Base-by-base conservation (phyloP, 495 filamentous ascomycete species). In the Viridothelium virens region DNA sequence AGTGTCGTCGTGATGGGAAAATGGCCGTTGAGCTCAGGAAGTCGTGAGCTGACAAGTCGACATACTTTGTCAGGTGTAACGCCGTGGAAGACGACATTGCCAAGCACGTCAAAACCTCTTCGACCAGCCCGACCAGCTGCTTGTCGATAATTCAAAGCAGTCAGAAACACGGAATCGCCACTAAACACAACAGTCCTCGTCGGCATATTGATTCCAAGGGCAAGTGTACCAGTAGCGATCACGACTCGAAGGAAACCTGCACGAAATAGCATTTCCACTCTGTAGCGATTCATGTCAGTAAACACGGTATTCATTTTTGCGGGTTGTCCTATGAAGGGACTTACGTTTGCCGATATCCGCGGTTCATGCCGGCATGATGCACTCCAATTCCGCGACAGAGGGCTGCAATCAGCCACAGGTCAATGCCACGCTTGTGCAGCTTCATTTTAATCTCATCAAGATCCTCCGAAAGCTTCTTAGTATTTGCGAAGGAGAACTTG, bases 161-260 rank as follows among this genome's bases (percentile, higher is more conserved):
- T 91, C 61, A 92, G 74, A 67, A 79, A 90, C 11, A 89, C 79
- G 1, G 84, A 87, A 69, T 92, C 88, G 2, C 88, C 89, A 4
- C 79, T 82, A 72, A 92, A 92, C 4, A 91, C 83, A 9, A 91
- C 88, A 1, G 89, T 92, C 69, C 88, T 89, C 71, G 89, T 91
- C 31, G 89, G 89, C 89, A 91, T 92, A 67, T 92, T 92, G 76
- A 92, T 89, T 74, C 89, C 89, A 33, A 92, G 77, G 41, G 85
- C 85, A 12, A 92, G 79, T 0, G 89, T 91, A 0, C 89, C 89
- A 11, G 89, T 92, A 0, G 89, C 89, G 56, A 92, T 82, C 10
- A 91, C 84, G n/a, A 90, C 85, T 3, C 85, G 79, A 10, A 91
- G 77, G 67, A 79, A 91, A 0, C 89, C 87, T 70, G 84, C 88